These are phyloP conservation scores for Pichia exigua DNA, from an alignment of 805 yeast species.

Conservation along the genomic window DNA sequence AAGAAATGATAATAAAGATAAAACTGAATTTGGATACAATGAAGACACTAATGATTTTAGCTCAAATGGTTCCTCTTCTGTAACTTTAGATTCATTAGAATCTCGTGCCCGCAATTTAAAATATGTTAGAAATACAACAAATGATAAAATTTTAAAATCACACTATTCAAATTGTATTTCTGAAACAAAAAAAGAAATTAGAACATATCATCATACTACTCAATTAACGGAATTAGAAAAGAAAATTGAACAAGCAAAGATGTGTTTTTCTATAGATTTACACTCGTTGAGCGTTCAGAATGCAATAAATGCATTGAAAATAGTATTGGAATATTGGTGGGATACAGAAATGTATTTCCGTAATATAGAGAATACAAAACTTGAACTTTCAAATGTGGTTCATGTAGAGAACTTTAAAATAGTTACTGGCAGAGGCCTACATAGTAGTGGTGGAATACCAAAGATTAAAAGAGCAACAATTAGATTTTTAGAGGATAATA, in stretches of 20 bases:
- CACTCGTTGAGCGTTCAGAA: constrained; percentile 44
- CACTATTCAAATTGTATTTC: background rate
- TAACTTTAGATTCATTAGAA: background rate
- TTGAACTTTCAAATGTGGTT: constrained; percentile 28
- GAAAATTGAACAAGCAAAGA: constrained; percentile 8
- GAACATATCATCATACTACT: background rate
- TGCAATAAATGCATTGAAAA: constrained; percentile 34
- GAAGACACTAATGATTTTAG: background rate
- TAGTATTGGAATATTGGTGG: constrained; percentile 56
- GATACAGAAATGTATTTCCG: constrained; percentile 39
- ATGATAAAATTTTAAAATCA: background rate
- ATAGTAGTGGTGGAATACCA: constrained; percentile 51
- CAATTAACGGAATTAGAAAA: background rate
- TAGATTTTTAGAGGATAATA: constrained; percentile 29
- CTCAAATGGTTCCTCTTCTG: background rate
- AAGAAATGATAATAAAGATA: background rate
- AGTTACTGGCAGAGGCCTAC: constrained; percentile 67
- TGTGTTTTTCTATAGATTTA: constrained; percentile 38
- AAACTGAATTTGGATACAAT: background rate
- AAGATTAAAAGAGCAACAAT: constrained; percentile 38
- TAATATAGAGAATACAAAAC: constrained; percentile 32
- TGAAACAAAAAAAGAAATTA: background rate
- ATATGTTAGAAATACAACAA: background rate
- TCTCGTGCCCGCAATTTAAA: background rate
- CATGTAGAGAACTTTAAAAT: constrained; percentile 39